A percentile compares a stretch with the other conserved stretches of the same genome.
These are phyloP conservation scores for Cadophora luteo-olivacea DNA, from an alignment of 2,329 filamentous ascomycete genomes.

Conservation along the genomic window DNA sequence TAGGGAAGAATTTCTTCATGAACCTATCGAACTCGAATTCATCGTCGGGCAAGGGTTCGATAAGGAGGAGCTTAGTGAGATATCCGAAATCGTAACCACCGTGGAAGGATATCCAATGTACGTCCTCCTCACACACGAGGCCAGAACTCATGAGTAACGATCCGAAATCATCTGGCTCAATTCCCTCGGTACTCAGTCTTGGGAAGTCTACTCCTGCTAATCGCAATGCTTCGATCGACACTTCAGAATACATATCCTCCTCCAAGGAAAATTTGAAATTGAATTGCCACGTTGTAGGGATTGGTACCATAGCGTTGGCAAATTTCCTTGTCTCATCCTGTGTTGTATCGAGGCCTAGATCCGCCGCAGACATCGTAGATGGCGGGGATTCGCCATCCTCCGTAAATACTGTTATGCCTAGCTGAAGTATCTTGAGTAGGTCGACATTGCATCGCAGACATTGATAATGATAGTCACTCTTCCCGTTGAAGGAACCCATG, in stretches of 20 bases:
- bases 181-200: conserved; percentile 84
- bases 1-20: conserved; percentile 92
- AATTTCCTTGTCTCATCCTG: conserved; percentile 52
- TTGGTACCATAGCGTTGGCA: conserved; percentile 54
- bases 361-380: conserved; percentile 59
- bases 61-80: conserved; percentile 89
- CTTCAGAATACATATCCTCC: conserved; percentile 97
- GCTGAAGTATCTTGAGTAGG: conserved; percentile 95
- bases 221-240: conserved; percentile 89
- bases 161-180: conserved; percentile 88
- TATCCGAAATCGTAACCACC: conserved; percentile 99
- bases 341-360: conserved; percentile 48
- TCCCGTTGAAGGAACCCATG: conserved; percentile 92
- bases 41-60: conserved; percentile 82
- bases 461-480: conserved; percentile 98
- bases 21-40: conserved; percentile 88
- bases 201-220: conserved; percentile 93
- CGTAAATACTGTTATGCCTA: conserved; percentile 93
- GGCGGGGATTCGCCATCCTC: conserved; percentile 87
- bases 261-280: conserved; percentile 97
- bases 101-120: conserved; percentile 97
- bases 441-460: conserved; percentile 97
- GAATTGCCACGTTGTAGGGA: conserved; percentile 97
- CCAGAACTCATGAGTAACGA: conserved; percentile 90
- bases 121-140: conserved; percentile 83